phyloP scores from a whole-genome alignment of 2,329 filamentous ascomycete species.

The Stagonosporopsis rhizophila region DNA sequence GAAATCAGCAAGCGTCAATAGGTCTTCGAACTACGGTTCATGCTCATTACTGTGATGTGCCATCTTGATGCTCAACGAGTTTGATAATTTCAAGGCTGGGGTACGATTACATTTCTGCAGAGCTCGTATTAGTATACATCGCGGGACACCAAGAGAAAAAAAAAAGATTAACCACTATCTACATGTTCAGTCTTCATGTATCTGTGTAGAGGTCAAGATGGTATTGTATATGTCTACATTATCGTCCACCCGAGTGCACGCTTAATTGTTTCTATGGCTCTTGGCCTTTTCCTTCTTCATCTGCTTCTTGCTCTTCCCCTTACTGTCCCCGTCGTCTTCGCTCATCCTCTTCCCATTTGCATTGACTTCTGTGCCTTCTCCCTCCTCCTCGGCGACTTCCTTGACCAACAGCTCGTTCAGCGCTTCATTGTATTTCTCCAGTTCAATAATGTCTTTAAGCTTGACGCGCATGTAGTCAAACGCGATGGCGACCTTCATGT shows the following conservation, averaged over 20 bases:
- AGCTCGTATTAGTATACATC: no score
- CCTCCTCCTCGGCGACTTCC: conserved; percentile 31
- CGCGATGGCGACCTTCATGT: conserved; percentile 73
- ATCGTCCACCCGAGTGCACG: neutral
- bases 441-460: conserved; percentile 72
- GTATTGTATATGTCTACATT: neutral
- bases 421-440: conserved; percentile 68
- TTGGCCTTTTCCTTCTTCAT: conserved; percentile 29
- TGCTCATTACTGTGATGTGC: no score
- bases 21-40: no score
- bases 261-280: conserved; percentile 36
- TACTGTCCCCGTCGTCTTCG: conserved; percentile 34
- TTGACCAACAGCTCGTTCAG: conserved; percentile 62
- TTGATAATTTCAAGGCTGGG: no score
- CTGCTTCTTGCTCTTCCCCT: conserved; percentile 31
- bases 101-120: no score
- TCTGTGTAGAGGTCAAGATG: neutral
- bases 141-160: no score
- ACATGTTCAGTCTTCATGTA: neutral
- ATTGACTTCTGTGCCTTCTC: conserved; percentile 25
- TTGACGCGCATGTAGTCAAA: conserved; percentile 81
- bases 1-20: no score
- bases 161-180: neutral
- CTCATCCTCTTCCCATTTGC: conserved; percentile 40
- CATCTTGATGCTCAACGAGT: no score